Base-by-base conservation (phyloP, 2,329 filamentous ascomycete species). In the Cercospora sesami region DNA sequence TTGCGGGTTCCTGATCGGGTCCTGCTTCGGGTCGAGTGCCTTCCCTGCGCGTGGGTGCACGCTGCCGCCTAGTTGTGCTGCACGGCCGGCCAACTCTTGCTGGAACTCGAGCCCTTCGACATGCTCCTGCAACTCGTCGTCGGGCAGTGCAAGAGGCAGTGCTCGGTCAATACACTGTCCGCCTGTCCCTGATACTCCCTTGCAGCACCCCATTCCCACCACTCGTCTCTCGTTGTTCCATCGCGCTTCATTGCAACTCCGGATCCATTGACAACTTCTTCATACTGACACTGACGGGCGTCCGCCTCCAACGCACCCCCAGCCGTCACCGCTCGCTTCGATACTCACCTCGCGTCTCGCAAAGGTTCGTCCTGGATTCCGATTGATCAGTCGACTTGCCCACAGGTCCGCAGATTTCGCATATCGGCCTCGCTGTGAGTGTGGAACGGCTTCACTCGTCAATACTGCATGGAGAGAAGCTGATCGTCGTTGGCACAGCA, bases 181-280 rank as follows among this genome's bases (percentile, higher is more conserved):
- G 57, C 63, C 26, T 64, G 36, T 31, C 61, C 42, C 42, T 42
- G 21, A 18, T 28, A 59, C n/a, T 23, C 60, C 45, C 48, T 58
- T 67, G 64, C 72, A 69, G 67, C 68, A 69, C 58, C 63, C 63
- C 71, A 70, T 64, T 60, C 63, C 68, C 68, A 68, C 69, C 68
- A 64, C 67, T 73, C 69, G 65, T 67, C 69, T 69, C 51, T 73
- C 67, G 65, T 62, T 69, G 62, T 69, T 65, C 65, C 70, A 60
- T 60, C 58, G 64, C 60, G 58, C 63, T 68, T 60, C 74, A 76
- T 77, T 67, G 70, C 74, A 75, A 74, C 51, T 68, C 58, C 71
- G 28, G 26, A 58, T 68, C 74, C 76, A 78, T 78, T 76, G 69
- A 69, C 75, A 77, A 73, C 74, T 70, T 77, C 76, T 78, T 78